Conservation (phyloP, 257 asterid species). For the Solanum chilense region DNA sequence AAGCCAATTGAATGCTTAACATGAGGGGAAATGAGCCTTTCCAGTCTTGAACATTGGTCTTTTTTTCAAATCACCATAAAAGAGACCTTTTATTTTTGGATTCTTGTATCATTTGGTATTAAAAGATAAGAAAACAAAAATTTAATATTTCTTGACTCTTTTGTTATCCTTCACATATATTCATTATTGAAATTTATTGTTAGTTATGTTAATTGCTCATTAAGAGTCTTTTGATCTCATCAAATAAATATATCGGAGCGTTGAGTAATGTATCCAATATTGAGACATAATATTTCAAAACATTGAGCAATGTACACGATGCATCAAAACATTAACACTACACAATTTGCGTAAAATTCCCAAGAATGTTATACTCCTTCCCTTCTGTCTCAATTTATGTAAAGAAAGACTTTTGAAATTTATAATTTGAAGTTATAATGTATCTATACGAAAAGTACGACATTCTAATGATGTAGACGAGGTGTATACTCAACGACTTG, state of each 20-base stretch:
- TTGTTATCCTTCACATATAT: neutral
- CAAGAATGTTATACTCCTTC: neutral
- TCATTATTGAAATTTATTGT: neutral
- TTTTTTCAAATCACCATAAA: neutral
- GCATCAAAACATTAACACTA: too few species aligned
- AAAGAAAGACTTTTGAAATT: neutral
- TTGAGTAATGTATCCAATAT: too few species aligned
- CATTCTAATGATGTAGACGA: neutral
- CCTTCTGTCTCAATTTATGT: neutral
- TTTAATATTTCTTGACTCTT: neutral
- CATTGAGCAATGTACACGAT: too few species aligned
- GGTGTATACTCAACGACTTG: neutral
- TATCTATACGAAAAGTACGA: neutral
- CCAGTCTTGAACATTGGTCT: neutral
- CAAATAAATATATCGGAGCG: neutral
- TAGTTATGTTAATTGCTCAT: neutral
- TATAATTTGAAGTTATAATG: too few species aligned
- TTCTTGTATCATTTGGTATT: neutral
- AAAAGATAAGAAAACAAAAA: neutral
- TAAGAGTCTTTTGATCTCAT: neutral
- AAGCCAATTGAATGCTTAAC: conserved; percentile 31
- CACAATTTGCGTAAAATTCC: too few species aligned
- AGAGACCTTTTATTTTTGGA: neutral
- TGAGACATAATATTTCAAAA: too few species aligned
- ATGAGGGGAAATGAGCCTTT: conserved; percentile 31